Base-by-base conservation (phyloP, 2,329 filamentous ascomycete species). In the Pleurostoma richardsiae region DNA sequence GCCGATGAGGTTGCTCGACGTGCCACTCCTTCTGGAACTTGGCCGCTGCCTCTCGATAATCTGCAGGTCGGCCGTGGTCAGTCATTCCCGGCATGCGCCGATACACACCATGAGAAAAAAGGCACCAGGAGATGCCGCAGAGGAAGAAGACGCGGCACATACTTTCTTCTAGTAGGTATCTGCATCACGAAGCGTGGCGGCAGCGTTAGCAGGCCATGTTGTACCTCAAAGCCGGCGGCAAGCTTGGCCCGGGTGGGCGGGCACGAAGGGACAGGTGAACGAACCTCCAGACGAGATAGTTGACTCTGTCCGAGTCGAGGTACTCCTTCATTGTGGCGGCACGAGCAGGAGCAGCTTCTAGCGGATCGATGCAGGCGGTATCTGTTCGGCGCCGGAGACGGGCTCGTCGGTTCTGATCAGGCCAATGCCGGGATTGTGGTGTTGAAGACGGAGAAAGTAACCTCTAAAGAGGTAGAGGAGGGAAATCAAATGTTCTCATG, bases 201-300 rank as follows among this genome's bases (percentile, higher is more conserved):
- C 39, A 38, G 29, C 39, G 50, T 52, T 42, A 47, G 45, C 44
- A 55, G 49, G 42, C 33, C 8, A 8, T n/a, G 33, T 36, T 36
- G 33, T 36, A 36, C 33, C 33, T 36, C 33, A 36, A n/a, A n/a
- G n/a, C 33, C n/a, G 33, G 33, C 33, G 33, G 19, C 19, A 19
- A 8, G 33, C 33, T 36, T 36, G 33, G 33, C 33, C 33, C 8
- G 33, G n/a, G 8, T 36, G 33, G n/a, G 50, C 49, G 45, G 52
- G 50, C 45, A 53, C 45, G 50, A 52, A 46, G 45, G 44, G 51
- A 51, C 50, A 55, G 56, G 54, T 51, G 52, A 50, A 77, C 81
- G 67, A 74, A 85, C 82, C 80, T 83, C 82, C 82, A 85, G 64
- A 85, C 75, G 65, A 85, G 75, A 74, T 80, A 85, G 72, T 85